Percentiles rank a stretch among this genome's conserved stretches.
These are phyloP conservation scores for Phytophthora uliginosa DNA, from an alignment of 352 stramenopile species.

Conservation along the genomic window DNA sequence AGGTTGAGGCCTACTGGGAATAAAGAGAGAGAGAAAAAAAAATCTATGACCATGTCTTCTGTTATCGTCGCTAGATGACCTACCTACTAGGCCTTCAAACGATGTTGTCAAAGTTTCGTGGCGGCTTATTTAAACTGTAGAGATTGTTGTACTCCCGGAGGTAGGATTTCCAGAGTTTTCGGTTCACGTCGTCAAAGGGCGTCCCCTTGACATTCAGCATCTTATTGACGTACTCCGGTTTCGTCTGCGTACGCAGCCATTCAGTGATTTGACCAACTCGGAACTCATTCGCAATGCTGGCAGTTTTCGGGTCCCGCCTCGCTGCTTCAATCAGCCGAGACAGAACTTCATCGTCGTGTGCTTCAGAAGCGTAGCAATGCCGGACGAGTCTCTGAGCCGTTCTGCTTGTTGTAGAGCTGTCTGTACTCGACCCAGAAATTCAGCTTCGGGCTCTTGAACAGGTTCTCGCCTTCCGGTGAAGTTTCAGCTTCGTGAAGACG, in stretches of 20 bases:
- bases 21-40: no score
- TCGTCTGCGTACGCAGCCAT: background rate
- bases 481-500: conserved; percentile 9
- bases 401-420: background rate
- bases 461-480: background rate
- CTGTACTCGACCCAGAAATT: background rate
- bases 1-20: no score
- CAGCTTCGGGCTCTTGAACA: conserved; percentile 8
- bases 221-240: background rate
- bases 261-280: background rate
- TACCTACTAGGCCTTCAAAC: no score
- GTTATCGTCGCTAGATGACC: no score
- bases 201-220: conserved; percentile 1
- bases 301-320: background rate
- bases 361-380: background rate
- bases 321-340: conserved; percentile 1
- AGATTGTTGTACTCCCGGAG: background rate
- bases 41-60: no score
- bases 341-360: background rate
- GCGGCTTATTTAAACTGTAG: background rate
- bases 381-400: conserved; percentile 1
- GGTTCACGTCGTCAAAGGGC: background rate
- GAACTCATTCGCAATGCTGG: background rate
- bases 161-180: background rate
- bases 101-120: background rate